Base-by-base conservation (phyloP, 129 eudicot genomes). In the Flaveria brownii region DNA sequence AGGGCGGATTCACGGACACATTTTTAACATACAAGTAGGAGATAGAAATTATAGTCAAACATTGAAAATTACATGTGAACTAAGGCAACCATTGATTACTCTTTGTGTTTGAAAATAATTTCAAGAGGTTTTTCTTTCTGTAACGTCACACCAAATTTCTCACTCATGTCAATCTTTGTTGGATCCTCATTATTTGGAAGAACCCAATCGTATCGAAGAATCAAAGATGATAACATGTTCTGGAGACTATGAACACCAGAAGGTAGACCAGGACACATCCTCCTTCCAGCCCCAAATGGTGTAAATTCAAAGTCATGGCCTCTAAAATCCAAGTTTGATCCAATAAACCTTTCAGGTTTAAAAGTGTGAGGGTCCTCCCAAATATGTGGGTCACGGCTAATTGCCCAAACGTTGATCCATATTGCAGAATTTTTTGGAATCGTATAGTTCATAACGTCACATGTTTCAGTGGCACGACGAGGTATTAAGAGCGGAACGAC, bases 321-420 rank as follows among this genome's bases (percentile, higher is more conserved):
- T 28, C 28, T 68, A 43, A 18, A 77, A 57, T 77, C 69, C 18
- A 77, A 1, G 11, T 57, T 59, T 8, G 71, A 81, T 26, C 47
- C 74, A 3, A 81, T 65, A 75, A 81, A 81, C 54, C 84, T 71
- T 60, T 81, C 84, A 1, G 84, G 80, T 68, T 69, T 81, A 56
- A 81, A 81, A 5, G 47, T 26, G 16, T 67, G 2, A 22, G 84
- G 76, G 63, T 81, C 80, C 12, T 75, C 80, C 84, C 84, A 81
- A 6, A 69, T 4, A 3, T 64, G 14, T 9, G 84, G 72, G 75
- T 81, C 84, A 3, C 72, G 72, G 9, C 80, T 74, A 18, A 74
- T 74, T 18, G 84, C 80, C 84, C 84, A 80, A 23, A 80, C 30
- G 12, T 80, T 80, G 4, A 80, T 61, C n/a, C 75, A 63, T 18